These are phyloP conservation scores for Trypethelium eluteriae DNA, from an alignment of 495 filamentous ascomycete genomes.

Conservation along the genomic window DNA sequence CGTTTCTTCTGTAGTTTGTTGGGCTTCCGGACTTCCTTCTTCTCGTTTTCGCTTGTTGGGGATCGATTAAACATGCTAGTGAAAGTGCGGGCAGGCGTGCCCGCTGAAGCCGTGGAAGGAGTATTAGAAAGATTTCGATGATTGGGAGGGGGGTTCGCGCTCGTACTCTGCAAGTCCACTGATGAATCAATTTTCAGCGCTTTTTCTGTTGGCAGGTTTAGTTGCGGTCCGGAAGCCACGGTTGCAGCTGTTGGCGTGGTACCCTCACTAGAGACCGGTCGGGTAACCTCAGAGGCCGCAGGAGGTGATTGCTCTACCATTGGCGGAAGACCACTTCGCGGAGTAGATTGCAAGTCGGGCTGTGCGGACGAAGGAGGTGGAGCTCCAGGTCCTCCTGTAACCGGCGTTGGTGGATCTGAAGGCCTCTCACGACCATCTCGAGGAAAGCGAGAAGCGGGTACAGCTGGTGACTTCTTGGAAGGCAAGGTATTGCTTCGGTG, in stretches of 20 bases:
- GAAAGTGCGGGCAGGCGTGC: conserved; percentile 18
- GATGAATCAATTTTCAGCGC: conserved; percentile 3
- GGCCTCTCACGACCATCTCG: conserved; percentile 43
- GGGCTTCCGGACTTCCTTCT: conserved; percentile 54
- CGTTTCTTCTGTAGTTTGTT: conserved; percentile 84
- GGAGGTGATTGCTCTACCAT: conserved; percentile 13
- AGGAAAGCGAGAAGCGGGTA: conserved; percentile 43
- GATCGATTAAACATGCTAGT: conserved; percentile 38
- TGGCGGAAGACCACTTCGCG: neutral
- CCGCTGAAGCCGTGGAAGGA: conserved; percentile 15
- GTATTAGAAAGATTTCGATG: conserved; percentile 14
- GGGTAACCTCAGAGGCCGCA: conserved; percentile 18
- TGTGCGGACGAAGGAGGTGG: neutral
- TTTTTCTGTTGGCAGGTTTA: neutral
- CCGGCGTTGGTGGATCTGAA: conserved; percentile 36
- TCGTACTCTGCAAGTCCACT: conserved; percentile 2
- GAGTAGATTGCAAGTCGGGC: neutral
- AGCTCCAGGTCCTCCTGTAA: conserved; percentile 16
- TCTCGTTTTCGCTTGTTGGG: conserved; percentile 51
- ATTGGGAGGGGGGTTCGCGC: neutral
- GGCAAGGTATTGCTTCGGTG: conserved; percentile 91
- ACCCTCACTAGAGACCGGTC: conserved; percentile 26
- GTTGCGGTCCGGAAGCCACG: neutral
- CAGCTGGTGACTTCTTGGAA: conserved; percentile 77
- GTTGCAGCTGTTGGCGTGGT: conserved; percentile 22